Conservation (phyloP, 768 basidiomycete genomes). For the Coprinopsis marcescibilis region DNA sequence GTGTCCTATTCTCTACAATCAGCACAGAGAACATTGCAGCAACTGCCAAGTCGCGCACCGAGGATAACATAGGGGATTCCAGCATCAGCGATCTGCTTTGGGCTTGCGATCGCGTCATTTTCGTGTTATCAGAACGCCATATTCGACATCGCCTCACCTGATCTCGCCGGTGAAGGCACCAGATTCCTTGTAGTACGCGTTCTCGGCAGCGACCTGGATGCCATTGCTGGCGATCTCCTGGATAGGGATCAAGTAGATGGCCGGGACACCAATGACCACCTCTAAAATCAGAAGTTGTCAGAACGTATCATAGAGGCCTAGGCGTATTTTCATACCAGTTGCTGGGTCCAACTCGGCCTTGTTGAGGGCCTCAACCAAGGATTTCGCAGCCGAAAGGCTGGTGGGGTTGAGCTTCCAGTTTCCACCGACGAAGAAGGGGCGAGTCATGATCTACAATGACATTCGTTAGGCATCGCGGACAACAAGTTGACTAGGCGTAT, state of each 20-base stretch:
- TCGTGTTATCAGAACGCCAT: too few species aligned
- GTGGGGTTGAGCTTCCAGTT: conserved; percentile 98
- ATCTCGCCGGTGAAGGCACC: conserved; percentile 98
- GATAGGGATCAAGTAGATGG: conserved; percentile 79
- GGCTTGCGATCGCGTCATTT: conserved; percentile 36
- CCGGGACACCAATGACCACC: conserved; percentile 89
- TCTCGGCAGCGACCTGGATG: conserved; percentile 84
- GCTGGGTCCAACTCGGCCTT: conserved; percentile 68
- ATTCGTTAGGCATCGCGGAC: not conserved
- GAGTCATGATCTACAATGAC: conserved; percentile 33
- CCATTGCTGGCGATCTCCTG: conserved; percentile 56
- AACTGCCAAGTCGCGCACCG: conserved; percentile 37
- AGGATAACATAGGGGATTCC: conserved; percentile 88
- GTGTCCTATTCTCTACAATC: conserved; percentile 52
- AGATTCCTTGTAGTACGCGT: conserved; percentile 74
- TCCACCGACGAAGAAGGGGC: conserved; percentile 91
- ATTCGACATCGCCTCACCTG: too few species aligned
- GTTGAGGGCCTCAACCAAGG: conserved; percentile 70
- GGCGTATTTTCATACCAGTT: conserved; percentile 50
- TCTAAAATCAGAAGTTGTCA: conserved; percentile 43
- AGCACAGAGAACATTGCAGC: conserved; percentile 6
- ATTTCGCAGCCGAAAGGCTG: conserved; percentile 54
- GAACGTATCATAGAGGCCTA: not conserved
- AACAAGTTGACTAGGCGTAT: too few species aligned
- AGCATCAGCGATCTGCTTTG: conserved; percentile 82